Base-by-base conservation (phyloP, 345 rosid species). In the Isatis tinctoria region DNA sequence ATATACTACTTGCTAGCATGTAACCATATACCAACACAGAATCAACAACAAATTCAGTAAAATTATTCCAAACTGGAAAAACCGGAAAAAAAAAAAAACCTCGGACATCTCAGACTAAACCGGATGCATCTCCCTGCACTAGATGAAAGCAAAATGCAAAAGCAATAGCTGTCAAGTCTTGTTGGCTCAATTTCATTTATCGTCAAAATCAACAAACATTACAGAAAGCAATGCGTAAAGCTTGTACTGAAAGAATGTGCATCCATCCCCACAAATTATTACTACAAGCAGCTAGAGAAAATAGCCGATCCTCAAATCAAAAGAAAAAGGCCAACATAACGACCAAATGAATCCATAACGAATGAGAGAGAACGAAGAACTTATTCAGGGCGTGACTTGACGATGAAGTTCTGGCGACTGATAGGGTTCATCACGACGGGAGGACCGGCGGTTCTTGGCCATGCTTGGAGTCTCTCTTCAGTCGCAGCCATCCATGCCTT, bases 401-500 rank as follows among this genome's bases (percentile, higher is more conserved):
- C 85, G 51, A 91, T 87, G 84, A 90, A 94, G 66, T 94, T 91
- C 82, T 90, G 98, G 72, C 97, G 96, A 75, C 85, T 88, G 82
- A 91, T 91, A 62, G 98, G 96, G 70, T 94, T 94, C 97, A 94
- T 88, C 52, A 90, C 97, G 12, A 91, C 93, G 0, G 98, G 97
- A 41, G 95, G 87, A 48, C 98, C 97, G 30, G 95, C 97, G 48
- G 93, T 85, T 17, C 96, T 92, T 26, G 98, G 98, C 98, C 98
- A 94, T 14, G 95, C 91, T 82, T 87, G 98, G 72, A 94, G 77
- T 32, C 62, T 91, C 89, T 88, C 88, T 81, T 91, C 97, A 7
- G 97, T 94, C 62, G 85, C 93, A 49, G 82, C 88, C 86, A 78
- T 69, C 98, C 98, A 91, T 73, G 60, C 90, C 73, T 91, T 87